Conservation (phyloP, 148 eudicot genomes). For the Gaultheria prostrata region DNA sequence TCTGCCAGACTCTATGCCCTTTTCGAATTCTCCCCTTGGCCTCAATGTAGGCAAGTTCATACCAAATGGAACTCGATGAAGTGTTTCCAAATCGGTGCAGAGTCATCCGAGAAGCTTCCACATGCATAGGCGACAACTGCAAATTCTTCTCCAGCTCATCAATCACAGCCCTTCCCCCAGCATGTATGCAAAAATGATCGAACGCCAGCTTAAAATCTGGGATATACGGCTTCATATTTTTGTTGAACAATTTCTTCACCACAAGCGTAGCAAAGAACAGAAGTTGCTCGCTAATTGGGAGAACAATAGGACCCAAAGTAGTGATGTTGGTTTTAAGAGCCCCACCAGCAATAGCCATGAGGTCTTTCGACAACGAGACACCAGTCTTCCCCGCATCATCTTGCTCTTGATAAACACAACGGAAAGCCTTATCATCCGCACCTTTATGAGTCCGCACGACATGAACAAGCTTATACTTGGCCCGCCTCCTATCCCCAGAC, state of each 20-base stretch:
- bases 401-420: constrained; percentile 48
- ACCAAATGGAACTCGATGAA: constrained; percentile 57
- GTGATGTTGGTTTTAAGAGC: constrained; percentile 52
- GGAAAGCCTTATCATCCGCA: constrained; percentile 46
- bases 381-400: constrained; percentile 41
- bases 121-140: constrained; percentile 33
- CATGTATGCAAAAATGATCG: constrained; percentile 58
- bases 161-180: constrained; percentile 51
- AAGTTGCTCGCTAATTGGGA: constrained; percentile 52
- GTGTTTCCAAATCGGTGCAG: constrained; percentile 54
- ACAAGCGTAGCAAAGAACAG: constrained; percentile 39
- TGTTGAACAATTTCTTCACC: constrained; percentile 30
- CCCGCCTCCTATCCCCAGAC: constrained; percentile 27
- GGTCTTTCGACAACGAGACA: constrained; percentile 43
- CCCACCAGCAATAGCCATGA: constrained; percentile 49
- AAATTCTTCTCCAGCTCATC: constrained; percentile 55
- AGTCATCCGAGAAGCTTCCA: constrained; percentile 54
- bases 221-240: constrained; percentile 41
- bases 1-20: constrained; percentile 47
- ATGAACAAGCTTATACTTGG: constrained; percentile 58
- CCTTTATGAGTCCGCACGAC: constrained; percentile 52
- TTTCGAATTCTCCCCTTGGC: constrained; percentile 39
- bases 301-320: constrained; percentile 50
- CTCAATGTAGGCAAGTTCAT: constrained; percentile 47
- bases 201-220: constrained; percentile 52